Percentiles rank a stretch among this genome's conserved stretches.
Evolutionary conservation across 352 stramenopile species (phyloP).

Genomic region (Thalassiosira pacifica): DNA sequence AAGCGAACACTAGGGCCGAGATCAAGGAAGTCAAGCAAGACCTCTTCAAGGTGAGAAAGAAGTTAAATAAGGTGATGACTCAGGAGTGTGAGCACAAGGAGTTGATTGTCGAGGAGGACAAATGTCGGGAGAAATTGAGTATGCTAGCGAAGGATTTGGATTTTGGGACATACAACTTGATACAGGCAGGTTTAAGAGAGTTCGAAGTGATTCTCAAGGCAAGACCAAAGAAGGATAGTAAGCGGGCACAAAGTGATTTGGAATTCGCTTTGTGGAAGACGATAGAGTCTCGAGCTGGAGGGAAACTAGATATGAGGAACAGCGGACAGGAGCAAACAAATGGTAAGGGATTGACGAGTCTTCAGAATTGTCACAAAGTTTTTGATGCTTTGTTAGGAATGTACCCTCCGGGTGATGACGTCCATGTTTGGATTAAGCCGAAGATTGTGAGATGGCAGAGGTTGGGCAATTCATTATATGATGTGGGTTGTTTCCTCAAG

Average conservation of each 20-base stretch:
- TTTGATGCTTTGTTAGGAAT: background rate
- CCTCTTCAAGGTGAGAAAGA: too few relatives aligned
- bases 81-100: too few relatives aligned
- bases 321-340: conserved; percentile 3
- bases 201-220: background rate
- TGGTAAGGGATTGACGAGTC: background rate
- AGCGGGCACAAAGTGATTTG: background rate
- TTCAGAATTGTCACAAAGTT: background rate
- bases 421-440: background rate
- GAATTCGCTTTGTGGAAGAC: background rate
- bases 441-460: background rate
- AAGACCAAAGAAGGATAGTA: background rate
- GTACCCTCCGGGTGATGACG: background rate
- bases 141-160: background rate
- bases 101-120: background rate
- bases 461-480: background rate
- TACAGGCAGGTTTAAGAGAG: background rate
- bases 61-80: too few relatives aligned
- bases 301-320: background rate
- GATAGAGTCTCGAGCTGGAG: background rate
- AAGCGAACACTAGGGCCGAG: background rate
- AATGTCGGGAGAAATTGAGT: background rate
- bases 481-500: background rate
- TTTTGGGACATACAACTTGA: background rate
- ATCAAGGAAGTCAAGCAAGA: too few relatives aligned